Evolutionary conservation across 179 eudicot genomes (phyloP).

Genomic region (Silene noctiflora): DNA sequence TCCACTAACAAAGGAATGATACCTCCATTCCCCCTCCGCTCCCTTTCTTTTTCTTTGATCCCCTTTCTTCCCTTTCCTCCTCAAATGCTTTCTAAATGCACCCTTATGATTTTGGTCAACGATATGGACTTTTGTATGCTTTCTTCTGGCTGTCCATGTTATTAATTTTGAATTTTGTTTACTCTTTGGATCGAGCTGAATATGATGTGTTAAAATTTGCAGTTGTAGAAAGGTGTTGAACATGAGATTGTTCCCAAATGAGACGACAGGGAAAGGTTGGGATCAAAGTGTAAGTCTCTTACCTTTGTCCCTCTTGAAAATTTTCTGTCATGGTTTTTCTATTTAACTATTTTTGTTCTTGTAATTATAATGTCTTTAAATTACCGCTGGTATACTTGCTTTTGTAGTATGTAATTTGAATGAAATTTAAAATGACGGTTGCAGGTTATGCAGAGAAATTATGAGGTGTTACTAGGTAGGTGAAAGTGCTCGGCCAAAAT

Average conservation of each 20-base stretch:
- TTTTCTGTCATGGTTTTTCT: background rate
- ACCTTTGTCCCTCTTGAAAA: background rate
- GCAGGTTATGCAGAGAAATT: slow-evolving; percentile 86
- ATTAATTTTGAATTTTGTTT: slow-evolving; percentile 2
- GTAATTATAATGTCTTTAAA: background rate
- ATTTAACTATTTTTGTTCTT: background rate
- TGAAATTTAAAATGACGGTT: slow-evolving; percentile 21
- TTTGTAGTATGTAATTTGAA: background rate
- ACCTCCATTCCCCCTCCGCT: background rate
- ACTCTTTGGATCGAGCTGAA: background rate
- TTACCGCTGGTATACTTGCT: background rate
- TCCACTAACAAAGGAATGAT: background rate
- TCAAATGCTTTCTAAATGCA: background rate
- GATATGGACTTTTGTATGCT: background rate
- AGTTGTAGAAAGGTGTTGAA: slow-evolving; percentile 89
- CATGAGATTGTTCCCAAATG: slow-evolving; percentile 91
- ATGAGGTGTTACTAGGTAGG: slow-evolving; percentile 73
- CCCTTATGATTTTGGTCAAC: background rate
- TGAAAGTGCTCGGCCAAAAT: background rate
- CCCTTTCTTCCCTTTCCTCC: background rate
- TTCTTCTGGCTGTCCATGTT: background rate
- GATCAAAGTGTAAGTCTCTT: slow-evolving; percentile 58
- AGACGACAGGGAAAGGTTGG: slow-evolving; percentile 70
- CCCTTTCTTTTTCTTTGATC: background rate
- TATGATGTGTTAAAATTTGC: slow-evolving; percentile 13